phyloP scores from a whole-genome alignment of 1,139 yeast genomes.

The Suhomyces terraborum region DNA sequence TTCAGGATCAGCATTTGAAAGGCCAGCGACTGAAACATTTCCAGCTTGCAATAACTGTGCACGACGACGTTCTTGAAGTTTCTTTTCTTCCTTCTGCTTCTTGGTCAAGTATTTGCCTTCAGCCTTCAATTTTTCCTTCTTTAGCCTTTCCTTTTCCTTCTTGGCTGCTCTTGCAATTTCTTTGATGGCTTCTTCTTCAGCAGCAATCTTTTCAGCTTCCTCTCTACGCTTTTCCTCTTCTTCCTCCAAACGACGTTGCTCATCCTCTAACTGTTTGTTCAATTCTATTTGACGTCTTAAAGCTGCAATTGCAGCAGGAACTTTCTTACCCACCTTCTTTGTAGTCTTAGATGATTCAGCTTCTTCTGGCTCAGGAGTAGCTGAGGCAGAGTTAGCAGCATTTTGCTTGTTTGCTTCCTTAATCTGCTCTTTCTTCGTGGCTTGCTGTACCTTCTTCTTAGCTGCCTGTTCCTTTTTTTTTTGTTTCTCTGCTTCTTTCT shows the following conservation, averaged over 20 bases:
- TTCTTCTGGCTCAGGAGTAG: slow-evolving; percentile 31
- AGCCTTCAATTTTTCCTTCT: slow-evolving; percentile 80
- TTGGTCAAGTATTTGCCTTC: slow-evolving; percentile 90
- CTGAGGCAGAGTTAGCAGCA: slow-evolving; percentile 44
- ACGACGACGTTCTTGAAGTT: slow-evolving; percentile 84
- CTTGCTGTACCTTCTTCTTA: slow-evolving; percentile 70
- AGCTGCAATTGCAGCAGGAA: slow-evolving; percentile 79
- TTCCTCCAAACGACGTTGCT: slow-evolving; percentile 61
- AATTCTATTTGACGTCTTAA: slow-evolving; percentile 83
- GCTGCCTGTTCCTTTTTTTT: slow-evolving; percentile 90
- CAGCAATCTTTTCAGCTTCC: slow-evolving; percentile 60
- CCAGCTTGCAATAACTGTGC: slow-evolving; percentile 79
- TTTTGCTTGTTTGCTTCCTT: slow-evolving; percentile 62
- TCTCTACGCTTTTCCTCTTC: slow-evolving; percentile 66
- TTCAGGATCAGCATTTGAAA: slow-evolving; percentile 43
- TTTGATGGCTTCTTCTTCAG: slow-evolving; percentile 63
- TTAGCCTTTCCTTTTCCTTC: slow-evolving; percentile 81
- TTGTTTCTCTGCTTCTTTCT: slow-evolving; percentile 95
- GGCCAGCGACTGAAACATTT: slow-evolving; percentile 74
- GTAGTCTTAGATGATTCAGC: slow-evolving; percentile 22
- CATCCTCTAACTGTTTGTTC: slow-evolving; percentile 81
- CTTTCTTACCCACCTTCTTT: slow-evolving; percentile 65
- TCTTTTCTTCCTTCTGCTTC: slow-evolving; percentile 94
- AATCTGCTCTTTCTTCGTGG: slow-evolving; percentile 64
- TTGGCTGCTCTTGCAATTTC: slow-evolving; percentile 75